Conservation (phyloP, 805 yeast species). For the Kodamaea nitidulidarum region DNA sequence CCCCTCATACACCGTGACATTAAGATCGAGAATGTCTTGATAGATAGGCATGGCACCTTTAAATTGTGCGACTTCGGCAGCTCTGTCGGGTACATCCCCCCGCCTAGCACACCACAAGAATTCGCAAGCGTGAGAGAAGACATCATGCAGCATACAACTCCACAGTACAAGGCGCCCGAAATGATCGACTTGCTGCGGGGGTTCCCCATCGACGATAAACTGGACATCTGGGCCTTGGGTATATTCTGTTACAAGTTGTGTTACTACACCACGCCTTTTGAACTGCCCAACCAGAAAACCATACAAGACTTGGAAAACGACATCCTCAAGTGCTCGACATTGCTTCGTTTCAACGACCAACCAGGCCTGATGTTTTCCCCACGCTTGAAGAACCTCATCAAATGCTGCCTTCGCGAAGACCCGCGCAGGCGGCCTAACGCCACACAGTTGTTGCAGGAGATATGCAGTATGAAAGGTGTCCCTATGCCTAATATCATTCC, state of each 20-base stretch:
- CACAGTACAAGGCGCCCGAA: constrained; percentile 82
- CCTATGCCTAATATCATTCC: constrained; percentile 42
- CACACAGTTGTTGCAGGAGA: constrained; percentile 64
- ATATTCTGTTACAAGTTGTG: constrained; percentile 72
- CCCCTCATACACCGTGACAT: constrained; percentile 77
- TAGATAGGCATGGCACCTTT: constrained; percentile 53
- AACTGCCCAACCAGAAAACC: constrained; percentile 38
- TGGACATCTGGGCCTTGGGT: constrained; percentile 85
- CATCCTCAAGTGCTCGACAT: constrained; percentile 53
- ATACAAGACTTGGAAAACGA: constrained; percentile 50
- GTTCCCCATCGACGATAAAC: constrained; percentile 72
- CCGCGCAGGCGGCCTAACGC: constrained; percentile 73
- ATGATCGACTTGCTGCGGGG: constrained; percentile 72
- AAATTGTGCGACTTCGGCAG: constrained; percentile 84
- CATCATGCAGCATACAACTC: constrained; percentile 74
- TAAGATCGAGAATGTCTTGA: constrained; percentile 75
- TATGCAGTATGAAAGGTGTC: constrained; percentile 55
- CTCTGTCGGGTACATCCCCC: constrained; percentile 59
- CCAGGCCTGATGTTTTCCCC: constrained; percentile 50
- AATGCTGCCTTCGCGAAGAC: constrained; percentile 57
- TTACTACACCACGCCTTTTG: constrained; percentile 82
- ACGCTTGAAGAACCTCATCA: constrained; percentile 59
- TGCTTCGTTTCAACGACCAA: constrained; percentile 44
- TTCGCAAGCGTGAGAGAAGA: constrained; percentile 59
- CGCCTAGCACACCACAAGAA: constrained; percentile 61